phyloP scores from a whole-genome alignment of 208 protist species.

The Trypanosoma theileri region DNA sequence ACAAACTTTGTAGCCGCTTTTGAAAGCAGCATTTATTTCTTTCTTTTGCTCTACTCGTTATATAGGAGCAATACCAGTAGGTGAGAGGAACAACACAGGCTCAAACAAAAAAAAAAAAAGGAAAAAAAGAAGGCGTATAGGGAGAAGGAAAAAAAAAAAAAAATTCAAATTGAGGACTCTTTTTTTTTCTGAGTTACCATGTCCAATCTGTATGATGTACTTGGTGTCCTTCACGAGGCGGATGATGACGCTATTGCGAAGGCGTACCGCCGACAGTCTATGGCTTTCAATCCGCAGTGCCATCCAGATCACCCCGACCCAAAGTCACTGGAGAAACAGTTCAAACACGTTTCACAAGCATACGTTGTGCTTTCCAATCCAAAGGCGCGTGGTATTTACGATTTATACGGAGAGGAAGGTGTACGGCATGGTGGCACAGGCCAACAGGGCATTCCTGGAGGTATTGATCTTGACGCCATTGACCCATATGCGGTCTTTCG shows the following conservation, averaged over 20 bases:
- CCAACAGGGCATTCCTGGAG: constrained; percentile 69
- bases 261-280: constrained; percentile 82
- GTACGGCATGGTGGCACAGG: constrained; percentile 89
- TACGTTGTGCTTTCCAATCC: constrained; percentile 89
- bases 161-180: not conserved
- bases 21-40: too few relatives aligned
- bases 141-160: constrained; percentile 1
- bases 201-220: constrained; percentile 85
- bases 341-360: constrained; percentile 79
- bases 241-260: constrained; percentile 86
- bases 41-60: too few relatives aligned
- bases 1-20: too few relatives aligned
- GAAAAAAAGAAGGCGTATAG: not conserved
- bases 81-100: not conserved
- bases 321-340: constrained; percentile 65
- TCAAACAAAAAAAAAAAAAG: not conserved
- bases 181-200: constrained; percentile 27
- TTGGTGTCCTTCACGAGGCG: constrained; percentile 78
- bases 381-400: constrained; percentile 87
- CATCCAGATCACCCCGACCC: constrained; percentile 65
- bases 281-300: constrained; percentile 89
- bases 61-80: too few relatives aligned
- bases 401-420: constrained; percentile 90
- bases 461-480: constrained; percentile 72
- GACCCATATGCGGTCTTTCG: constrained; percentile 83